Base-by-base conservation (phyloP, 75 land plant species). In the Cryptomeria japonica region DNA sequence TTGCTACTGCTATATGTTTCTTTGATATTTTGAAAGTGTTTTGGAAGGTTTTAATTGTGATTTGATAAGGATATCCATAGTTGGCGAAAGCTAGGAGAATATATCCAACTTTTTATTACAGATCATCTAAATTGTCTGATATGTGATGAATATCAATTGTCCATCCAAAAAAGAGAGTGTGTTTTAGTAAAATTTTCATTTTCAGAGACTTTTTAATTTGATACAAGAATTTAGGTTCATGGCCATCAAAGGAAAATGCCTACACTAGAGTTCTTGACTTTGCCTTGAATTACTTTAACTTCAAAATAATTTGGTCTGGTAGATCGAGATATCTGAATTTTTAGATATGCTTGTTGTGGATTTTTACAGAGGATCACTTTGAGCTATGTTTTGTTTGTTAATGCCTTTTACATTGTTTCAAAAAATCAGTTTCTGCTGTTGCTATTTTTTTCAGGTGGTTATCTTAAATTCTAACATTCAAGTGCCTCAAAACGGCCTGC, bases 381-480 rank as follows among this genome's bases (percentile, higher is more conserved):
- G 34, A 75, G 2, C 12, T 1, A 12, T 12, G 77, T 12, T 31
- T 75, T 75, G 77, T 75, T 12, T 75, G 38, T 75, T 2, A 34
- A 0, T 75, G 16, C 37, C 37, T 32, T 73, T 73, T 32, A 3
- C 15, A 10, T 73, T 73, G 13, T n/a, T 73, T 11, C 14, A 10
- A 73, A 32, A n/a, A 13, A 10, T 75, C 36, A 75, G 37, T 34
- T 75, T 75, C 16, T 75, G 77, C 49, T 38, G n/a, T 42, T 70
- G 5, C 2, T 34, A 6, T 51, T 73, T 61, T 38, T 86, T 83
- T 86, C 88, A 95, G 97, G 94, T 92, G 85, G 99, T 97, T 64
- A 96, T 97, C 84, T 88, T 97, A 80, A 92, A 91, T 36, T 96
- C 99, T 79, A 89, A 95, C 49, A 90, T 96, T 34, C 87, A 53